Percentiles rank a stretch among this genome's conserved stretches.
Evolutionary conservation across 805 yeast species (phyloP).

Genomic region (Lipomyces yamadae): DNA sequence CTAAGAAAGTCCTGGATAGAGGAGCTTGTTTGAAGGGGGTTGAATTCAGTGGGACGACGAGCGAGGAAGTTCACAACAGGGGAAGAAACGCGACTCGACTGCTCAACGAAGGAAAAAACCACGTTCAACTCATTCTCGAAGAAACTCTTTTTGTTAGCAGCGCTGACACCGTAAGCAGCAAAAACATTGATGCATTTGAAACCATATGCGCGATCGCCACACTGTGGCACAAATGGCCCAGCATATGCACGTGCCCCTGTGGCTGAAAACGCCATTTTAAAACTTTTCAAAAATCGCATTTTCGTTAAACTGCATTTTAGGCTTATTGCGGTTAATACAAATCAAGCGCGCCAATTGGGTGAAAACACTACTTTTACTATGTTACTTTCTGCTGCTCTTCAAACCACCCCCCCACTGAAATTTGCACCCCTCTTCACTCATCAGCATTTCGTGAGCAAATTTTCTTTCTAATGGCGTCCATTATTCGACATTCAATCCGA

Average conservation of each 20-base stretch:
- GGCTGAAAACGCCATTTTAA: too few relatives aligned
- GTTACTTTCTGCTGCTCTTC: background rate
- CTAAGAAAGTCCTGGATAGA: background rate
- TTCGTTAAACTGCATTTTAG: too few relatives aligned
- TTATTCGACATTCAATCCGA: conserved; percentile 26
- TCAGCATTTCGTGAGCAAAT: background rate
- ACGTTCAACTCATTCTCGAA: background rate
- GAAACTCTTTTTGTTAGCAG: background rate
- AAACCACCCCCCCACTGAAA: background rate
- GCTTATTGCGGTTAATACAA: background rate
- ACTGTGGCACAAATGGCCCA: too few relatives aligned
- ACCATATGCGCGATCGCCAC: too few relatives aligned
- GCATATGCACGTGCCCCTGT: too few relatives aligned
- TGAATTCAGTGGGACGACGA: background rate
- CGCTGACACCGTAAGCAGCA: background rate
- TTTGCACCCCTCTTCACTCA: background rate
- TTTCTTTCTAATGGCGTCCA: conserved; percentile 24
- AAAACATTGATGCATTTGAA: background rate
- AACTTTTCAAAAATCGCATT: too few relatives aligned
- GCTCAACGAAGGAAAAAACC: background rate
- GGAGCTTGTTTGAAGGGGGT: background rate
- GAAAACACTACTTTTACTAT: background rate
- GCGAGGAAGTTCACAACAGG: background rate
- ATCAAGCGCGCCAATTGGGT: background rate
- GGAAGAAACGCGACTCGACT: background rate